phyloP scores from a whole-genome alignment of 441 rosid species.

The Raphanus hybrid region DNA sequence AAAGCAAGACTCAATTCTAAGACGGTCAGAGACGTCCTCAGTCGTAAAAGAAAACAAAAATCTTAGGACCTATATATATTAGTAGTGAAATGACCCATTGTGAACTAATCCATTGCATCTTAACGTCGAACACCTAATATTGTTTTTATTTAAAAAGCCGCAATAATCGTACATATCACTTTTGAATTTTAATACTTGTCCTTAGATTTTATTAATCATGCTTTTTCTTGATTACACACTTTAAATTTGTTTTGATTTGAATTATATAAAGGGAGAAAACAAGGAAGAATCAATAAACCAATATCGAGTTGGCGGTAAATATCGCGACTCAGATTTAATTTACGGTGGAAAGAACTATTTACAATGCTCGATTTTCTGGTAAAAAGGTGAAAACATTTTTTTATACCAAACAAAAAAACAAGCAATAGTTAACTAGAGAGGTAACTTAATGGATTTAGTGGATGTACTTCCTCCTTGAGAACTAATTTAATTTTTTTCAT shows the following conservation, averaged over 20 bases:
- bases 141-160: constrained; percentile 14
- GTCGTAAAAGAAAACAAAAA: background rate
- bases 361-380: too few relatives aligned
- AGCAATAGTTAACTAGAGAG: too few relatives aligned
- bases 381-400: too few relatives aligned
- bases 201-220: background rate
- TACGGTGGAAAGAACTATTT: too few relatives aligned
- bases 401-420: too few relatives aligned
- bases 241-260: background rate
- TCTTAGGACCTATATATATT: constrained; percentile 15
- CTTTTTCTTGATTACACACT: constrained; percentile 16
- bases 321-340: too few relatives aligned
- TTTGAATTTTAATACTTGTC: background rate
- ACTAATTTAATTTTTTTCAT: too few relatives aligned
- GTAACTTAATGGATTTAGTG: too few relatives aligned
- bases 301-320: too few relatives aligned
- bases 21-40: constrained; percentile 22
- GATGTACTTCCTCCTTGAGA: too few relatives aligned
- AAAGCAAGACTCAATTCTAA: constrained; percentile 19
- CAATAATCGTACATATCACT: constrained; percentile 22
- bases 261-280: constrained; percentile 1
- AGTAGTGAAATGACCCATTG: constrained; percentile 27
- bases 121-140: constrained; percentile 14
- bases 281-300: background rate
- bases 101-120: constrained; percentile 35